Conservation (phyloP, 2,329 filamentous ascomycete genomes). For the Cercospora sojina region DNA sequence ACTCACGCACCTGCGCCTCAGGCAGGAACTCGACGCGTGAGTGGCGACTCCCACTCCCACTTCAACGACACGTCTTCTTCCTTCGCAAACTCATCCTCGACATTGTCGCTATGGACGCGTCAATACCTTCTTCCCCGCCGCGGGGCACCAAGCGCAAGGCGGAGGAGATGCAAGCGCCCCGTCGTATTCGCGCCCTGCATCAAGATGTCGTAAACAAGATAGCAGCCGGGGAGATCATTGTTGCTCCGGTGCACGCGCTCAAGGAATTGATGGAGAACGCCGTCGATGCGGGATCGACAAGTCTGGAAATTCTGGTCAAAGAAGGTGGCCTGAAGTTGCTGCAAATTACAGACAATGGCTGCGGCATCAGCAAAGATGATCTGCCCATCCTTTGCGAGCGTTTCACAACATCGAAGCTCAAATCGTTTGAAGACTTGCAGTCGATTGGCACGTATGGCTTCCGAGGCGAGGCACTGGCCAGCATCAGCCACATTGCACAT, state of each 20-base stretch:
- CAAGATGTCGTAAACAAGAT: constrained; percentile 98
- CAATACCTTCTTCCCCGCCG: constrained; percentile 27
- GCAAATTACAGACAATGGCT: constrained; percentile 96
- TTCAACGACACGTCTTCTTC: not conserved
- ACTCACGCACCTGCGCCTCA: not conserved
- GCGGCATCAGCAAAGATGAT: constrained; percentile 92
- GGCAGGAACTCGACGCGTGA: not conserved
- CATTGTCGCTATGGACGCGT: constrained; percentile 7
- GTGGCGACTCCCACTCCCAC: not conserved
- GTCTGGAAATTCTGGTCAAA: constrained; percentile 86
- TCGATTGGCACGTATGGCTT: constrained; percentile 97
- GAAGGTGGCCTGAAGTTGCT: constrained; percentile 92
- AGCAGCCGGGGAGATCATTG: constrained; percentile 95
- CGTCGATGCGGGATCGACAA: constrained; percentile 93
- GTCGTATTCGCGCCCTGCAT: constrained; percentile 71
- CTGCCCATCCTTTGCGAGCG: constrained; percentile 88
- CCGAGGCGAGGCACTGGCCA: constrained; percentile 89
- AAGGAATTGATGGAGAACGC: constrained; percentile 98
- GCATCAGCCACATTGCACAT: constrained; percentile 98
- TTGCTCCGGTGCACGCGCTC: constrained; percentile 90
- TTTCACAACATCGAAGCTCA: constrained; percentile 95
- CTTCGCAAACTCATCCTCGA: not conserved
- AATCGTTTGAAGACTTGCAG: constrained; percentile 85
- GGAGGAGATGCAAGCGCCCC: constrained; percentile 39
- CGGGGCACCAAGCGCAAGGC: constrained; percentile 40